A percentile compares a stretch with the other conserved stretches of the same genome.
phyloP scores from a whole-genome alignment of 345 rosid species.

The Brassica napus region DNA sequence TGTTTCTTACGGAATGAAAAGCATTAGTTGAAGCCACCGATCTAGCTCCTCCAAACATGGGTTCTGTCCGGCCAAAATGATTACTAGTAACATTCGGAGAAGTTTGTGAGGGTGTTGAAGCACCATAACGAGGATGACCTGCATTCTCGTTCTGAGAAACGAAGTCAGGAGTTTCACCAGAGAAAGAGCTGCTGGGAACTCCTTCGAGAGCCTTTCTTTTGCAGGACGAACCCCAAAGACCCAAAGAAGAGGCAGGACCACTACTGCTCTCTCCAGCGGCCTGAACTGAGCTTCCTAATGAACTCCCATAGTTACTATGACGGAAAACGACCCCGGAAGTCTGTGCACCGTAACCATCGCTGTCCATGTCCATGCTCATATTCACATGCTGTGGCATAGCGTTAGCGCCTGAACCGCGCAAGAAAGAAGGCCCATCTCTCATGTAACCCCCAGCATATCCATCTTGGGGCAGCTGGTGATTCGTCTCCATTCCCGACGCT shows the following conservation, averaged over 20 bases:
- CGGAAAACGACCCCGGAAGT: slow-evolving; percentile 39
- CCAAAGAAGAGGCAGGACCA: slow-evolving; percentile 59
- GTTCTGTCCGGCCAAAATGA: slow-evolving; percentile 49
- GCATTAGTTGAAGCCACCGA: slow-evolving; percentile 37
- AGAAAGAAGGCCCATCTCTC: slow-evolving; percentile 47
- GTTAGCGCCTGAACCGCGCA: slow-evolving; percentile 58
- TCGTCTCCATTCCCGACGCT: slow-evolving; percentile 47
- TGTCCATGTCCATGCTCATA: slow-evolving; percentile 47
- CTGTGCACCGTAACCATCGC: slow-evolving; percentile 38
- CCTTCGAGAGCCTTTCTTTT: slow-evolving; percentile 92
- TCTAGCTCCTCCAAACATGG: slow-evolving; percentile 56
- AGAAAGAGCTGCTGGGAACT: slow-evolving; percentile 52
- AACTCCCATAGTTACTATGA: slow-evolving; percentile 48
- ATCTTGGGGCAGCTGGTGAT: slow-evolving; percentile 48
- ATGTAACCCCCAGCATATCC: slow-evolving; percentile 41
- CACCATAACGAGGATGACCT: slow-evolving; percentile 45
- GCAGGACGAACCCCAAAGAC: slow-evolving; percentile 79
- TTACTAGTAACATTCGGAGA: slow-evolving; percentile 36
- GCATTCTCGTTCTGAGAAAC: slow-evolving; percentile 51
- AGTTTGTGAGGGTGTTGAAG: slow-evolving; percentile 50
- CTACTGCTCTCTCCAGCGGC: slow-evolving; percentile 53
- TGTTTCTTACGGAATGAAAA: slow-evolving; percentile 52
- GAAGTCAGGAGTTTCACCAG: slow-evolving; percentile 56
- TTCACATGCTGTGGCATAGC: slow-evolving; percentile 40
- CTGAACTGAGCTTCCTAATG: slow-evolving; percentile 60